Conservation (phyloP, 805 yeast species). For the Kurtzmaniella fragi region DNA sequence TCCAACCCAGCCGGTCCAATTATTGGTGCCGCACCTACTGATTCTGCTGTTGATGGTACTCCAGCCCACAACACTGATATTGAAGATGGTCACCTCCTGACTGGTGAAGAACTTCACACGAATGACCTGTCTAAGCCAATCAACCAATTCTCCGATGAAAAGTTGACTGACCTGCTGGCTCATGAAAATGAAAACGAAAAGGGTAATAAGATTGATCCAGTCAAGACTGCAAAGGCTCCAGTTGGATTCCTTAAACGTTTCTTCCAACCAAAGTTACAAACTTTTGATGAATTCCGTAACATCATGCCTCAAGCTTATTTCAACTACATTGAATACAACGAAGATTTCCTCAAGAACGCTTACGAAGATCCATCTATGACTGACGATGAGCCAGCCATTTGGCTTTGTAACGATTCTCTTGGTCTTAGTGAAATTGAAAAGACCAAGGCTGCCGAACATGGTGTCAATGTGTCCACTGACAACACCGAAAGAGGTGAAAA, state of each 20-base stretch:
- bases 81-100: constrained; percentile 7
- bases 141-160: constrained; percentile 1
- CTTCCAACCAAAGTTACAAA: constrained; percentile 44
- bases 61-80: constrained; percentile 1
- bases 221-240: constrained; percentile 16
- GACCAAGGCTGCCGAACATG: constrained; percentile 47
- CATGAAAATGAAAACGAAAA: constrained; percentile 5
- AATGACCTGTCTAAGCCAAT: constrained; percentile 20
- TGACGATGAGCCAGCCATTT: constrained; percentile 57
- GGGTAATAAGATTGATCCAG: not conserved
- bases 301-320: constrained; percentile 38
- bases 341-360: constrained; percentile 35
- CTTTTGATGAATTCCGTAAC: constrained; percentile 41
- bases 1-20: constrained; percentile 15
- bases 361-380: constrained; percentile 55
- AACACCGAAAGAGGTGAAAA: constrained; percentile 56
- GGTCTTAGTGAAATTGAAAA: constrained; percentile 63
- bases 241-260: constrained; percentile 33
- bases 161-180: not conserved
- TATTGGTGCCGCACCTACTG: not conserved
- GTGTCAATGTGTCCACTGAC: constrained; percentile 52
- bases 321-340: constrained; percentile 37
- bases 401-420: constrained; percentile 67
- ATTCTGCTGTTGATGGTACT: constrained; percentile 1
- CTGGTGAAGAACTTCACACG: constrained; percentile 9